phyloP scores from a whole-genome alignment of 78 protist species.

The Abeoforma whisleri region DNA sequence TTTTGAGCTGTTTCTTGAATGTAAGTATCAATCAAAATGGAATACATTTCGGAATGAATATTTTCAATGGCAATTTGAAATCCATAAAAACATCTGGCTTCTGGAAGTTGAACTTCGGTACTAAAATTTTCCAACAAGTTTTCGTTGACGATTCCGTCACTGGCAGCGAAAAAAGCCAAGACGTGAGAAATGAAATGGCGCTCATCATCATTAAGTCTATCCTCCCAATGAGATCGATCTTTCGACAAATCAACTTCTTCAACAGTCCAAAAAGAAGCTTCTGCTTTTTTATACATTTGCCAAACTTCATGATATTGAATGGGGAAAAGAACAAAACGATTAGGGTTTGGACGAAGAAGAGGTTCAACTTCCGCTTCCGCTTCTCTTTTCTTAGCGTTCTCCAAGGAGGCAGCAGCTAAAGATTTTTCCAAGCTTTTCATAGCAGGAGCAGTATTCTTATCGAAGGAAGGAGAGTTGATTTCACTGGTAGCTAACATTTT shows the following conservation, averaged over 20 bases:
- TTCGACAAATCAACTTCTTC: conserved; percentile 86
- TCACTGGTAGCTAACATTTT: too few species aligned
- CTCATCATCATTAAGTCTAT: conserved; percentile 77
- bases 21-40: conserved; percentile 87
- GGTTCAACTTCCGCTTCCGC: conserved; percentile 35
- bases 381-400: too few species aligned
- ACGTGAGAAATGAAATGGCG: conserved; percentile 79
- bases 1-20: conserved; percentile 64
- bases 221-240: conserved; percentile 74
- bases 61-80: conserved; percentile 92
- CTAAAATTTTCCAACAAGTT: conserved; percentile 82
- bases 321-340: conserved; percentile 47
- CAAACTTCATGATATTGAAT: conserved; percentile 62
- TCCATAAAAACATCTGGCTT: conserved; percentile 96
- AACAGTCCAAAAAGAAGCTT: conserved; percentile 90
- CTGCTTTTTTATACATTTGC: conserved; percentile 86
- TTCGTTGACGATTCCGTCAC: conserved; percentile 95
- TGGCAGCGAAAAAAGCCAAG: conserved; percentile 93
- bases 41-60: conserved; percentile 89
- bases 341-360: conserved; percentile 40
- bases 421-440: too few species aligned
- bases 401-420: too few species aligned
- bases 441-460: too few species aligned
- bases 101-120: conserved; percentile 89
- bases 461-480: too few species aligned